phyloP scores from a whole-genome alignment of 1,284 basidiomycete genomes.

The Trichosporon sp. region DNA sequence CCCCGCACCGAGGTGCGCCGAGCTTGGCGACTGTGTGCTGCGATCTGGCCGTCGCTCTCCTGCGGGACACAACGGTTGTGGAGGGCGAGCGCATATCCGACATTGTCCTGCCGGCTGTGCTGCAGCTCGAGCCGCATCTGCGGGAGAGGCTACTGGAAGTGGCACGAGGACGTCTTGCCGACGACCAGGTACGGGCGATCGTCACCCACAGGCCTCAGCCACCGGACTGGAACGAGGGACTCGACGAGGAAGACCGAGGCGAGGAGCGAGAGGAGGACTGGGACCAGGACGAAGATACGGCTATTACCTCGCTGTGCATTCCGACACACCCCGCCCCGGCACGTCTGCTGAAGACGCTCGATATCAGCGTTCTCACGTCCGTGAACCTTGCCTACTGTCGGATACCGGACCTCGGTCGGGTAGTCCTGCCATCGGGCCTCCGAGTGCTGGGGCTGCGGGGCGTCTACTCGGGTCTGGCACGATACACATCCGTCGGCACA shows the following conservation, averaged over 20 bases:
- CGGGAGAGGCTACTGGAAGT: constrained; percentile 23
- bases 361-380: constrained; percentile 23
- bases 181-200: constrained; percentile 23
- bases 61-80: constrained; percentile 23
- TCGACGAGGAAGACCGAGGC: neutral
- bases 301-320: constrained; percentile 28
- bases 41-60: constrained; percentile 22
- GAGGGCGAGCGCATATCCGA: constrained; percentile 23
- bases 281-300: constrained; percentile 15
- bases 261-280: constrained; percentile 19
- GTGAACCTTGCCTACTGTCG: constrained; percentile 35
- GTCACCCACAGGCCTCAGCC: constrained; percentile 13
- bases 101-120: constrained; percentile 28
- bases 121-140: constrained; percentile 32
- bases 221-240: neutral
- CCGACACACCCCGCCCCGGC: constrained; percentile 29
- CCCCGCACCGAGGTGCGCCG: neutral
- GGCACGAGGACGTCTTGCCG: constrained; percentile 22
- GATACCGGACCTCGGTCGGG: constrained; percentile 27
- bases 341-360: constrained; percentile 26
- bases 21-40: constrained; percentile 29
- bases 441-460: constrained; percentile 32
- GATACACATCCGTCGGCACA: neutral
- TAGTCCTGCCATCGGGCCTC: constrained; percentile 28
- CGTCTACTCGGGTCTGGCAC: constrained; percentile 2